These are phyloP conservation scores for Cladosporium halotolerans DNA, from an alignment of 2,329 filamentous ascomycete genomes.

Conservation along the genomic window DNA sequence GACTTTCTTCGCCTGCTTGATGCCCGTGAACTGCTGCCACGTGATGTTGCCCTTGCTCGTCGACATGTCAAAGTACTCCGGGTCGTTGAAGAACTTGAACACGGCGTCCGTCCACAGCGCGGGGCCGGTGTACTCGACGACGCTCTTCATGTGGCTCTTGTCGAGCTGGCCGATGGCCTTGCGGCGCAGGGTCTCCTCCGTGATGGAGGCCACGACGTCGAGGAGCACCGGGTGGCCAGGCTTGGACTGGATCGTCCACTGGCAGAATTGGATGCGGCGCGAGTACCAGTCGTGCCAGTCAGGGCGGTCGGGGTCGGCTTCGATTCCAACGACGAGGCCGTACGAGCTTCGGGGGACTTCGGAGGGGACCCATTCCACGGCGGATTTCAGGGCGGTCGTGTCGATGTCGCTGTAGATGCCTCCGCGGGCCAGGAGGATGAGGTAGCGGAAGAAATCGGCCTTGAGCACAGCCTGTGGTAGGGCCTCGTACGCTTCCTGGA, in stretches of 20 bases:
- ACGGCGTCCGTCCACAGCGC: slow-evolving; percentile 90
- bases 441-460: slow-evolving; percentile 62
- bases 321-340: slow-evolving; percentile 87
- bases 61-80: slow-evolving; percentile 76
- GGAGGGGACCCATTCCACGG: slow-evolving; percentile 78
- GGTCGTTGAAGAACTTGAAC: slow-evolving; percentile 90
- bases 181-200: slow-evolving; percentile 68
- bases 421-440: slow-evolving; percentile 67
- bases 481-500: slow-evolving; percentile 44
- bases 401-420: slow-evolving; percentile 81
- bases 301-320: slow-evolving; percentile 85
- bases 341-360: slow-evolving; percentile 70
- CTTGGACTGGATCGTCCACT: slow-evolving; percentile 97
- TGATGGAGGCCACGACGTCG: slow-evolving; percentile 81
- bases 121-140: slow-evolving; percentile 91
- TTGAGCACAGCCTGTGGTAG: slow-evolving; percentile 50
- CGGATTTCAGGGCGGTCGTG: slow-evolving; percentile 75
- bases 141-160: slow-evolving; percentile 58
- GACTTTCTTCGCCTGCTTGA: slow-evolving; percentile 74
- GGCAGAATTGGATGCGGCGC: slow-evolving; percentile 92
- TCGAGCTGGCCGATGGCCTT: slow-evolving; percentile 62
- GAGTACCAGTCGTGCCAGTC: slow-evolving; percentile 98
- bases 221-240: slow-evolving; percentile 87
- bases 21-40: slow-evolving; percentile 83
- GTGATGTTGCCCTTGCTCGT: slow-evolving; percentile 67